Conservation (phyloP, 257 asterid genomes). For the Apocynum venetum region DNA sequence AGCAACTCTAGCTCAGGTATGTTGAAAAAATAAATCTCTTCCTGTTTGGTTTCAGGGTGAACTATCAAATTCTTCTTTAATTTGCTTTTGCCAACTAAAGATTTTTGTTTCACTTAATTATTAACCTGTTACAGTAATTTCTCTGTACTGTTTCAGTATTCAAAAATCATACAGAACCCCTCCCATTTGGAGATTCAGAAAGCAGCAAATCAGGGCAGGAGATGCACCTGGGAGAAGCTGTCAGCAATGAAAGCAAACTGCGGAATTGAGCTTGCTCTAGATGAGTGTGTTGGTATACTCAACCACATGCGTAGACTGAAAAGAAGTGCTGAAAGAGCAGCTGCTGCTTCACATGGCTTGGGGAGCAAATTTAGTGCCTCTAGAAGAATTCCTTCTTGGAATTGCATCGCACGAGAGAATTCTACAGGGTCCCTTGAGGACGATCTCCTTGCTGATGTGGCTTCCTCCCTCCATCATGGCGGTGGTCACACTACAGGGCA, state of each 20-base stretch:
- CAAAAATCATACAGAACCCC: slow-evolving; percentile 84
- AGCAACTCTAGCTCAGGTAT: slow-evolving; percentile 93
- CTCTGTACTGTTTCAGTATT: slow-evolving; percentile 41
- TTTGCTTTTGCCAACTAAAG: background rate
- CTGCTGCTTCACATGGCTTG: slow-evolving; percentile 56
- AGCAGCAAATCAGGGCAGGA: slow-evolving; percentile 86
- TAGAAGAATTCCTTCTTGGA: slow-evolving; percentile 90
- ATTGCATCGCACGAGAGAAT: slow-evolving; percentile 75
- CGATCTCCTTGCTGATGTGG: slow-evolving; percentile 45
- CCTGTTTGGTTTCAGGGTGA: background rate
- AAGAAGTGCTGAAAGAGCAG: slow-evolving; percentile 85
- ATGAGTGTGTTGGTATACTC: slow-evolving; percentile 78
- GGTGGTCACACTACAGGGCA: background rate
- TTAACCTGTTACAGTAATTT: background rate
- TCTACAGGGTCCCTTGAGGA: slow-evolving; percentile 93
- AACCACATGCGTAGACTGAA: slow-evolving; percentile 89
- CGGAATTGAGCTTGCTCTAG: slow-evolving; percentile 91
- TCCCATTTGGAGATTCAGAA: slow-evolving; percentile 72
- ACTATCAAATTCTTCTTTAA: background rate
- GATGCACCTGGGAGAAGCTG: slow-evolving; percentile 97
- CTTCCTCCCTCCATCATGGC: slow-evolving; percentile 49
- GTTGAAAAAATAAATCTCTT: background rate
- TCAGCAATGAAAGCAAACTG: slow-evolving; percentile 92
- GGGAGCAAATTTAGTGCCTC: slow-evolving; percentile 63
- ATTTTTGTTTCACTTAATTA: background rate